These are phyloP conservation scores for Trypanosoma scelopori DNA, from an alignment of 208 protist species.

Conservation along the genomic window DNA sequence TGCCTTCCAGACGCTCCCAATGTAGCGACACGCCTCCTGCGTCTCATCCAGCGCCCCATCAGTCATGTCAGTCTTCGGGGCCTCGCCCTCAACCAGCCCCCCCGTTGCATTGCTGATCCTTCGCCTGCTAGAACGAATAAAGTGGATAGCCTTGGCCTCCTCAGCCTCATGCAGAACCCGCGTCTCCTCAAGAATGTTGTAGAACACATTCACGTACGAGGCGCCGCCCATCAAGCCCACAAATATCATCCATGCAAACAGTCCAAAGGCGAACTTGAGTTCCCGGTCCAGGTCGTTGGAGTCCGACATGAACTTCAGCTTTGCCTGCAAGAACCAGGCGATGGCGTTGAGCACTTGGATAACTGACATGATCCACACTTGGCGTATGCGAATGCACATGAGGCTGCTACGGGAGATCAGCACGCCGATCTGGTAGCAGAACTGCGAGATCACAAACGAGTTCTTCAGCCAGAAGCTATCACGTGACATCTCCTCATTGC, in stretches of 20 bases:
- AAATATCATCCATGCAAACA: conserved; percentile 90
- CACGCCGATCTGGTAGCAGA: conserved; percentile 92
- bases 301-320: conserved; percentile 60
- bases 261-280: conserved; percentile 58
- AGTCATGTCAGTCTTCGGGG: conserved; percentile 2
- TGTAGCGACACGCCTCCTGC: conserved; percentile 24
- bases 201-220: conserved; percentile 93
- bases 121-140: background rate
- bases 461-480: conserved; percentile 73
- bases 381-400: conserved; percentile 69
- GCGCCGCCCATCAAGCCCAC: conserved; percentile 88
- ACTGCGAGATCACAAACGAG: conserved; percentile 77
- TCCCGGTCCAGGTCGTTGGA: conserved; percentile 31
- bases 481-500: conserved; percentile 30
- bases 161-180: conserved; percentile 35
- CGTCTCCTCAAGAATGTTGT: conserved; percentile 67
- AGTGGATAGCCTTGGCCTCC: conserved; percentile 15
- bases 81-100: background rate
- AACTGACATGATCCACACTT: conserved; percentile 81
- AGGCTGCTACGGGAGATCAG: conserved; percentile 86
- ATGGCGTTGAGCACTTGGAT: conserved; percentile 87
- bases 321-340: conserved; percentile 83
- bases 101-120: background rate
- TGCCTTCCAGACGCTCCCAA: conserved; percentile 41
- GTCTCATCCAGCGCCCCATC: conserved; percentile 31